Evolutionary conservation across 129 eudicot species (phyloP).

Genomic region (Logfia minima): DNA sequence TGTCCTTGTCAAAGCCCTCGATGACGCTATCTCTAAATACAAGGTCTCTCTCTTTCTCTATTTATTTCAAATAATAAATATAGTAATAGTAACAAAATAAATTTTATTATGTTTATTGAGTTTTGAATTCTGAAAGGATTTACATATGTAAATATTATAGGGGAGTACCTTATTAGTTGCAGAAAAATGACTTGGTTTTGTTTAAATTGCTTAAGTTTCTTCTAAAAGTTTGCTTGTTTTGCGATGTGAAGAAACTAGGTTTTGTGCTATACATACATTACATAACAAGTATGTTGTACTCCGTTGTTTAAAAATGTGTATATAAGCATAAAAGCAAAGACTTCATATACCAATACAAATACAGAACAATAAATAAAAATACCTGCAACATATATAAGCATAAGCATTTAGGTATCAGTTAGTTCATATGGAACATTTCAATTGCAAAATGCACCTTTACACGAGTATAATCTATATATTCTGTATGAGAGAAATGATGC

Average conservation of each 20-base stretch:
- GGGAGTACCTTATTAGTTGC: no score
- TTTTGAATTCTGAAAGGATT: slow-evolving; percentile 11
- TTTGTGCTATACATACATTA: slow-evolving; percentile 1
- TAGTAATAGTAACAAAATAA: no score
- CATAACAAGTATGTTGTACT: neutral
- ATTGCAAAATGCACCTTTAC: slow-evolving; percentile 5
- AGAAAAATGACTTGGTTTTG: neutral
- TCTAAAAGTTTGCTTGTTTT: neutral
- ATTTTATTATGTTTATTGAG: neutral
- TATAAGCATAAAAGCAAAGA: neutral
- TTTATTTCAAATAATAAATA: neutral
- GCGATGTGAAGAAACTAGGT: slow-evolving; percentile 20
- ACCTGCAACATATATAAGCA: neutral
- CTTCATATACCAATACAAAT: neutral
- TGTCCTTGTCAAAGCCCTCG: slow-evolving; percentile 73
- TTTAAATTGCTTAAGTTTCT: neutral
- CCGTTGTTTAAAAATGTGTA: neutral
- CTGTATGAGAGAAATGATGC: neutral
- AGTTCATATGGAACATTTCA: neutral
- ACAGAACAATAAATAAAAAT: neutral
- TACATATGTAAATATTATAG: neutral
- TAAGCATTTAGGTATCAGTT: neutral
- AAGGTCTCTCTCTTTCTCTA: slow-evolving; percentile 42
- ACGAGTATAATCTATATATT: neutral
- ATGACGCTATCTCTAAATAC: slow-evolving; percentile 61